Percentiles rank a stretch among this genome's conserved stretches.
phyloP scores from a whole-genome alignment of 2,329 filamentous ascomycete species.

The Endoconidiophora polonica region DNA sequence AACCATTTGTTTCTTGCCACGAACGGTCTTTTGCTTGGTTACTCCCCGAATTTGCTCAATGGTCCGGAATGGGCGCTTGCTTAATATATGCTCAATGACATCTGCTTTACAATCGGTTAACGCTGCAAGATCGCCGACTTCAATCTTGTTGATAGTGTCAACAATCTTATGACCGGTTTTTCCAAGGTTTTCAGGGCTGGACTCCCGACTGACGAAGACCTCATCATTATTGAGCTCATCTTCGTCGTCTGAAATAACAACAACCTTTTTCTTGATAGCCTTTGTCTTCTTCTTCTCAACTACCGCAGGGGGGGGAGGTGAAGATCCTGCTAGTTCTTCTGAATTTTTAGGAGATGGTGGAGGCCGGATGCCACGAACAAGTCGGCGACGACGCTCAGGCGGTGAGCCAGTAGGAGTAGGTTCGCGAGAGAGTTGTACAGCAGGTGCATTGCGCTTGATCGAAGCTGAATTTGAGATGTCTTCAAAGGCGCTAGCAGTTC shows the following conservation, averaged over 20 bases:
- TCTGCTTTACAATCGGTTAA: constrained; percentile 60
- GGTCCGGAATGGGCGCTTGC: constrained; percentile 52
- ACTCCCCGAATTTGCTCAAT: constrained; percentile 45
- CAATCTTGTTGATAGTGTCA: constrained; percentile 68
- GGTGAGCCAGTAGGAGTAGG: background rate
- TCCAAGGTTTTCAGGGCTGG: constrained; percentile 11
- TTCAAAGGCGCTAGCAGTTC: background rate
- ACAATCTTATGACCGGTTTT: constrained; percentile 38
- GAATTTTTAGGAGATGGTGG: constrained; percentile 8
- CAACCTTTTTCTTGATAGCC: constrained; percentile 3
- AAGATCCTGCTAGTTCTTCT: background rate
- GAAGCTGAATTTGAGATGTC: background rate
- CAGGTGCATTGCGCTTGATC: background rate
- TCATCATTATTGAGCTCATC: constrained; percentile 26
- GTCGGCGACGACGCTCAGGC: constrained; percentile 3
- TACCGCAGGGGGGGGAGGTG: constrained; percentile 2
- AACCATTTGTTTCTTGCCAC: constrained; percentile 22
- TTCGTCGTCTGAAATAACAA: constrained; percentile 22
- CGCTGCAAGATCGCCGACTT: constrained; percentile 59
- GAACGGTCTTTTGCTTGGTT: constrained; percentile 33
- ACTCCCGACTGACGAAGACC: constrained; percentile 12
- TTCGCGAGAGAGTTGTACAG: background rate
- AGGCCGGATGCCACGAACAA: constrained; percentile 14
- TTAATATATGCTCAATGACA: constrained; percentile 51
- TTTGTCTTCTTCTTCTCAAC: constrained; percentile 4